Evolutionary conservation across 352 stramenopile species (phyloP).

Genomic region (Pythium angustatum): DNA sequence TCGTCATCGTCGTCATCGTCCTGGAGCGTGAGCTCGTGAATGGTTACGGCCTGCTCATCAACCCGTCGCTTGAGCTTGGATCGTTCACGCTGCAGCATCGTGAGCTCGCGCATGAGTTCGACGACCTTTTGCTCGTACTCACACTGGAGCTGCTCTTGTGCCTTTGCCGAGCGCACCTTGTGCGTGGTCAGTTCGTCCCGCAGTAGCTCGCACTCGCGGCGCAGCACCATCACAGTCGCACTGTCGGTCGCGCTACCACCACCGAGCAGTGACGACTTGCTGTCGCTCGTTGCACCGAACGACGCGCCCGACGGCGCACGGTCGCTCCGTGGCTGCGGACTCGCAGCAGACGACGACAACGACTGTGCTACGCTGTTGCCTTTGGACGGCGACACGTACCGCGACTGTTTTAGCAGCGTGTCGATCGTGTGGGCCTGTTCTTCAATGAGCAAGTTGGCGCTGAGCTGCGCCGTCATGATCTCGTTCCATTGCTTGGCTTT

Average conservation of each 20-base stretch:
- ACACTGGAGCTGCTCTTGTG: conserved; percentile 32
- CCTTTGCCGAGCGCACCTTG: conserved; percentile 26
- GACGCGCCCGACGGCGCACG: conserved; percentile 11
- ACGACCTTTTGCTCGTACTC: conserved; percentile 37
- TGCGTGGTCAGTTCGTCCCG: conserved; percentile 31
- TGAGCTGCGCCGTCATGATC: conserved; percentile 68
- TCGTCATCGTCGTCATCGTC: conserved; percentile 49
- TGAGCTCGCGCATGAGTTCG: conserved; percentile 46
- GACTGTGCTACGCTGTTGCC: conserved; percentile 17
- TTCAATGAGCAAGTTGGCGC: conserved; percentile 76
- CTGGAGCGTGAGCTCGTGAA: conserved; percentile 79
- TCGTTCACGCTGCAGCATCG: conserved; percentile 44
- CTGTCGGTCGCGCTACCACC: neutral
- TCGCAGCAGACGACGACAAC: conserved; percentile 1
- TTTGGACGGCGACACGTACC: conserved; percentile 40
- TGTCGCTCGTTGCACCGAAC: neutral
- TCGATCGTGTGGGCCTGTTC: conserved; percentile 81
- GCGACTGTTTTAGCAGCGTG: conserved; percentile 60
- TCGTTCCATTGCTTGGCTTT: conserved; percentile 74
- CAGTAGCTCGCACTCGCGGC: conserved; percentile 35
- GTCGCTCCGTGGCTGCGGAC: conserved; percentile 9
- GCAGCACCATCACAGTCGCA: conserved; percentile 26
- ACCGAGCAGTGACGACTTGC: too few species aligned
- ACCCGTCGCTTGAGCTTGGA: conserved; percentile 45
- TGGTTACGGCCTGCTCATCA: conserved; percentile 67